Conservation (phyloP, 2,329 filamentous ascomycete genomes). For the Aspergillus ruber region DNA sequence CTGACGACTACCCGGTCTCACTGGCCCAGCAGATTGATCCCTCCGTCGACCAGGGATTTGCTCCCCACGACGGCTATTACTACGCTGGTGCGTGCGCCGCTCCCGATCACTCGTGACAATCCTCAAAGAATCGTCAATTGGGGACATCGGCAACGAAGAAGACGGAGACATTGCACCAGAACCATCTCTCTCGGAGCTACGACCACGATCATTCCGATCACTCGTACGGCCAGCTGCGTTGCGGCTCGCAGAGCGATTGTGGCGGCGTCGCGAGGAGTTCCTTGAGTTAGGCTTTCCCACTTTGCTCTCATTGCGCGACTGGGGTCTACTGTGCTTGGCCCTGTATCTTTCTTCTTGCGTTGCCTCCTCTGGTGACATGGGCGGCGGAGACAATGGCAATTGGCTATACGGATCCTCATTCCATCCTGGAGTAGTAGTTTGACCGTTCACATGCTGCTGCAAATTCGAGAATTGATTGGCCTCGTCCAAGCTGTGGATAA, state of each 20-base stretch:
- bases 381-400: constrained; percentile 79
- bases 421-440: constrained; percentile 55
- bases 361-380: constrained; percentile 88
- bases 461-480: constrained; percentile 58
- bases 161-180: constrained; percentile 66
- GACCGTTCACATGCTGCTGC: constrained; percentile 40
- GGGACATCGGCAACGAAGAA: constrained; percentile 70
- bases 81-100: constrained; percentile 45
- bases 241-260: constrained; percentile 38
- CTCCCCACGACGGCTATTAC: constrained; percentile 44
- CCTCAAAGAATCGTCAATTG: constrained; percentile 55
- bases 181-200: constrained; percentile 55
- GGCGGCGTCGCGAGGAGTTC: constrained; percentile 22
- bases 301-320: constrained; percentile 43
- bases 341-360: constrained; percentile 39
- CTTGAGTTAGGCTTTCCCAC: constrained; percentile 41
- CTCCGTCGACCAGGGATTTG: constrained; percentile 37
- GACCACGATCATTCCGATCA: constrained; percentile 44
- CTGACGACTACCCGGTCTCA: constrained; percentile 31
- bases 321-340: constrained; percentile 31
- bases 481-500: constrained; percentile 78
- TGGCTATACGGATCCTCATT: constrained; percentile 59
- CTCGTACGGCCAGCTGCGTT: constrained; percentile 34
- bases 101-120: constrained; percentile 41
- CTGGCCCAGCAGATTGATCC: constrained; percentile 42